Evolutionary conservation across 2,329 filamentous ascomycete genomes (phyloP), one percentile per base, ranked within the genome.

Genomic region (Calonectria crousiana): DNA sequence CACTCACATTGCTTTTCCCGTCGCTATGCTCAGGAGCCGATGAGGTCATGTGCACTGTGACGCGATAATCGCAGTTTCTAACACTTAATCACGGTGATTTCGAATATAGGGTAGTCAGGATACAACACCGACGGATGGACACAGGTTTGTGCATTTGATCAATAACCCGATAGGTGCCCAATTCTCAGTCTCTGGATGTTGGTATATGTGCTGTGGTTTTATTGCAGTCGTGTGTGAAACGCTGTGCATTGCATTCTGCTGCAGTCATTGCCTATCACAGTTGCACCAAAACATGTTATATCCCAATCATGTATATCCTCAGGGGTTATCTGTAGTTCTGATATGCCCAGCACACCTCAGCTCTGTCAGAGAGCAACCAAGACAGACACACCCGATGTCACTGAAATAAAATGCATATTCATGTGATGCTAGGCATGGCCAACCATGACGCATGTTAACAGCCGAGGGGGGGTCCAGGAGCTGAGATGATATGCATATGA

Each of bases 21-120:
- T 52, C 38, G 49, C 53, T 16, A 20, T 5, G n/a, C 60, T n/a
- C 30, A 51, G 30, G 34, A 47, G 18, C 34, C 74, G 73, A 76
- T 75, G 73, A 76, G 76, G 71, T 75, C 73, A 76, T 56, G 68
- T 70, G 53, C 41, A 28, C 28, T 66, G 26, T 11, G 32, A 26
- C 36, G 18, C 32, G 56, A 23, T 65, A 53, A 68, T 73, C 56
- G 38, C 23, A 56, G 47, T 34, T 52, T 30, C 34, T n/a, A 18
- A 1, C 14, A 30, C 14, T 53, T 10, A 11, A 11, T 8, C 2
- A 1, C 32, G 3, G 23, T n/a, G 13, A 64, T 16, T 16, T 53
- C 6, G 51, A 38, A 34, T 62, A 26, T 38, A 73, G 71, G 71
- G 71, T 73, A 73, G 23, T n/a, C 11, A 23, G 18, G 20, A 23